Evolutionary conservation across 1,284 basidiomycete species (phyloP), one percentile per base, ranked within the genome.

Genomic region (Abortiporus biennis): DNA sequence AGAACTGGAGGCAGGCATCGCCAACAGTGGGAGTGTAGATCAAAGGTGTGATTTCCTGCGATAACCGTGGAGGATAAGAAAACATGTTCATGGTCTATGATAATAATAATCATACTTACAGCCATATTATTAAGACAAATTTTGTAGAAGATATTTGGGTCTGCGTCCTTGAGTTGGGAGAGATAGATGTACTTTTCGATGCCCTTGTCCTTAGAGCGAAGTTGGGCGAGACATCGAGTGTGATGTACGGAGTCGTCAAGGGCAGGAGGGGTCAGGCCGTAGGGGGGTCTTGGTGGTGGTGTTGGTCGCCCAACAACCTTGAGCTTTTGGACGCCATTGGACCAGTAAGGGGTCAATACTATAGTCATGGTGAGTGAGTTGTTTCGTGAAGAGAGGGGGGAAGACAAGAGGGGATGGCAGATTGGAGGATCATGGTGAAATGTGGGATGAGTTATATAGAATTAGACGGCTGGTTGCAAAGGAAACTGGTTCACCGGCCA

Each of bases 21-120:
- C 93, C 94, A 34, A 97, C 92, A 31, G 80, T 83, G 0, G 93
- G 93, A 0, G 94, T 96, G 65, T 96, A 96, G 48, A 94, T 91
- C 49, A 94, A 69, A 33, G 92, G 85, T 17, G 89, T 85, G 49
- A 88, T 71, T 62, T 89, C 84, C 64, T 71, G 47, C 20, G 6
- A n/a, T 3, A 1, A 30, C 31, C 17, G 23, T n/a, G n/a, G n/a
- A n/a, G n/a, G n/a, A n/a, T n/a, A n/a, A n/a, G n/a, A n/a, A n/a
- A 21, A 29, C 5, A 25, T 15, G 27, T 27, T 24, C 32, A 20
- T 34, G 9, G 15, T 20, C 30, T 25, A n/a, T n/a, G n/a, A n/a
- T n/a, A n/a, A n/a, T n/a, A n/a, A n/a, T n/a, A n/a, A n/a, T n/a
- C n/a, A n/a, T 35, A 56, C 61, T 57, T 51, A 67, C 71, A 13